phyloP scores from a whole-genome alignment of 345 rosid species.

The Eutrema japonicum region DNA sequence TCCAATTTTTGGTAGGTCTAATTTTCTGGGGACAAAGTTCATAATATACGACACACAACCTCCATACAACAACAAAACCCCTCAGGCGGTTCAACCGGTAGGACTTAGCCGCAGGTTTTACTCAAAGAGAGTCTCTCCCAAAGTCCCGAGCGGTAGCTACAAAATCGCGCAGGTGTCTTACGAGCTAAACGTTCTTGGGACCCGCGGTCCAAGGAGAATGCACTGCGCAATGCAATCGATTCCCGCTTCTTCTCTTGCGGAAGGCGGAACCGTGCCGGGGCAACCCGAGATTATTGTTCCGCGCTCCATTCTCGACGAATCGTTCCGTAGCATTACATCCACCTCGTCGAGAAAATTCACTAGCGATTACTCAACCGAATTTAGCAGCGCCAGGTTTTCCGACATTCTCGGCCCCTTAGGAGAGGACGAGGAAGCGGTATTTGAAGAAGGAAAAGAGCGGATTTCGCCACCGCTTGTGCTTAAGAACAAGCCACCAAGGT shows the following conservation, averaged over 20 bases:
- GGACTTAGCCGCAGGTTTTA: constrained; percentile 82
- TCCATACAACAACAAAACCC: constrained; percentile 66
- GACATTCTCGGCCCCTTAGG: constrained; percentile 66
- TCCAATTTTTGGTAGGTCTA: constrained; percentile 60
- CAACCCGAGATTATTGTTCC: constrained; percentile 77
- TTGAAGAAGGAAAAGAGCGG: constrained; percentile 56
- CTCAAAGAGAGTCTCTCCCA: constrained; percentile 88
- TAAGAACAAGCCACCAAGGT: constrained; percentile 83
- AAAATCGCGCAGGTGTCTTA: constrained; percentile 81
- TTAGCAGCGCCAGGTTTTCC: constrained; percentile 85
- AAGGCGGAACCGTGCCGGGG: constrained; percentile 83
- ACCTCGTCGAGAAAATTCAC: constrained; percentile 68
- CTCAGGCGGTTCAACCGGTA: constrained; percentile 58
- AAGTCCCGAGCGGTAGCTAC: constrained; percentile 88
- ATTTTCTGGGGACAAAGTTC: constrained; percentile 93
- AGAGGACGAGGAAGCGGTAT: constrained; percentile 50
- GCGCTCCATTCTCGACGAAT: constrained; percentile 72
- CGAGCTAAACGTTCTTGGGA: constrained; percentile 91
- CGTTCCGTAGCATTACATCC: constrained; percentile 71
- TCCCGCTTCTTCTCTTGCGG: constrained; percentile 73
- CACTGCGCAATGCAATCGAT: constrained; percentile 84
- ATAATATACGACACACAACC: constrained; percentile 89
- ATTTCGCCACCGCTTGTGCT: constrained; percentile 63
- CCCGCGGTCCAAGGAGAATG: constrained; percentile 96
- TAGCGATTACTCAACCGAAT: constrained; percentile 63